These are phyloP conservation scores for Pseudopithomyces chartarum DNA, from an alignment of 2,329 filamentous ascomycete genomes.

Conservation along the genomic window DNA sequence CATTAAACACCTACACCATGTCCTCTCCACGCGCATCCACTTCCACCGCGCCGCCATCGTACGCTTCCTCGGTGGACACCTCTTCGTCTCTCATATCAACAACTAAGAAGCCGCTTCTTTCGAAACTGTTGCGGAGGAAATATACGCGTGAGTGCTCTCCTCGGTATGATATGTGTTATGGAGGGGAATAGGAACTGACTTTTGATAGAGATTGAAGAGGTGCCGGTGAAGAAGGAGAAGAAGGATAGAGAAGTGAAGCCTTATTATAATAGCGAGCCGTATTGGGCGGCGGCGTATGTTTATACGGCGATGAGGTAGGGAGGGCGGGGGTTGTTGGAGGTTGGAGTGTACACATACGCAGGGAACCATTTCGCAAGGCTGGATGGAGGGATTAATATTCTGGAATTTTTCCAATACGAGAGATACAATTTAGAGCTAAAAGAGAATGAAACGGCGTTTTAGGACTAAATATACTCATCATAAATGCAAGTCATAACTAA, in stretches of 20 bases:
- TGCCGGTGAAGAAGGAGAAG: not conserved
- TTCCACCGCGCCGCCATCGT: conserved; percentile 3
- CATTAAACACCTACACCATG: not conserved
- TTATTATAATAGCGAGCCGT: conserved; percentile 1
- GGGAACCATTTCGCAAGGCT: not conserved
- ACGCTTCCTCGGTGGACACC: not conserved
- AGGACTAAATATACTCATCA: no score
- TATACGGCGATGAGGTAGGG: conserved; percentile 3
- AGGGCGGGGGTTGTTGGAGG: not conserved
- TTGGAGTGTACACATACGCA: conserved; percentile 1
- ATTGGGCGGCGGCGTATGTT: conserved; percentile 2
- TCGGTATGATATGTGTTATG: not conserved
- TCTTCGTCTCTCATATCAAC: not conserved
- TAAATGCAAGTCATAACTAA: no score
- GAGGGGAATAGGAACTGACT: not conserved
- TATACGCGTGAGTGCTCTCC: not conserved
- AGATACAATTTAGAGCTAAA: no score
- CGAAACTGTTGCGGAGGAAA: conserved; percentile 2
- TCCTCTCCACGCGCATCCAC: not conserved
- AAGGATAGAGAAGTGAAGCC: not conserved
- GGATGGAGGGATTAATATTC: not conserved
- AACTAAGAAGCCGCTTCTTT: conserved; percentile 6
- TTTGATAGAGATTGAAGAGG: not conserved
- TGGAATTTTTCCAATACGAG: no score
- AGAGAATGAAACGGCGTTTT: no score